Evolutionary conservation across 805 yeast genomes (phyloP), one percentile per base, ranked within the genome.

Genomic region (Metschnikowia santaceciliae): DNA sequence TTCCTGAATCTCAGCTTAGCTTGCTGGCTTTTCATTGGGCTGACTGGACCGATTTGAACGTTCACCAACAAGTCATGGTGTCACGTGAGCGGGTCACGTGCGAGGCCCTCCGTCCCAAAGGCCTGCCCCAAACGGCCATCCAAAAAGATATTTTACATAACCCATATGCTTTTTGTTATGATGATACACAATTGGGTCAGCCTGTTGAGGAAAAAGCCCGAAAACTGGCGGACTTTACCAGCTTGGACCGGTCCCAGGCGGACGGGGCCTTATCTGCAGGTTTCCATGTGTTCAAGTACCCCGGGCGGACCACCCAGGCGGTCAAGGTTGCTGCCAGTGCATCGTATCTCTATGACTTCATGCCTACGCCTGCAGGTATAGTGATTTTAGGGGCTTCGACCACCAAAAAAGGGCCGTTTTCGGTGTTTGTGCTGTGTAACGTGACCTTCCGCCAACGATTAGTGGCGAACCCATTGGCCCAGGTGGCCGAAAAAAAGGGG

Each of bases 331-430:
- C 73, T 3, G 70, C 71, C n/a, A 62, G 71, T 3, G 68, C 64
- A 49, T 70, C 78, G 11, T 76, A 66, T 48, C 57, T 78, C 4
- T 58, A 72, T 46, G 75, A 74, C 38, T 72, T 76, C 47, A 72
- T 72, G 72, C 69, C 71, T 1, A 58, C 65, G 14, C 78, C 79
- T 2, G 48, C 57, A 17, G 62, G 70, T 1, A 50, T 75, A 14
- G 46, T 72, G 11, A 46, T 71, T 14, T 73, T 74, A 4, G 34
- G 36, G 10, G 44, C 32, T 3, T 39, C 32, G 17, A 15, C 30
- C 6, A 15, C 32, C 19, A 32, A 35, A 23, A 19, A 42, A 8
- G n/a, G 17, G 8, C 32, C 34, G 20, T 15, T 22, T 13, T 26
- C 26, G 26, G 42, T 33, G 30, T 62, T 59, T 42, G 17, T 55